Evolutionary conservation across 495 filamentous ascomycete genomes (phyloP).

Genomic region (Glutinoglossum americanum): DNA sequence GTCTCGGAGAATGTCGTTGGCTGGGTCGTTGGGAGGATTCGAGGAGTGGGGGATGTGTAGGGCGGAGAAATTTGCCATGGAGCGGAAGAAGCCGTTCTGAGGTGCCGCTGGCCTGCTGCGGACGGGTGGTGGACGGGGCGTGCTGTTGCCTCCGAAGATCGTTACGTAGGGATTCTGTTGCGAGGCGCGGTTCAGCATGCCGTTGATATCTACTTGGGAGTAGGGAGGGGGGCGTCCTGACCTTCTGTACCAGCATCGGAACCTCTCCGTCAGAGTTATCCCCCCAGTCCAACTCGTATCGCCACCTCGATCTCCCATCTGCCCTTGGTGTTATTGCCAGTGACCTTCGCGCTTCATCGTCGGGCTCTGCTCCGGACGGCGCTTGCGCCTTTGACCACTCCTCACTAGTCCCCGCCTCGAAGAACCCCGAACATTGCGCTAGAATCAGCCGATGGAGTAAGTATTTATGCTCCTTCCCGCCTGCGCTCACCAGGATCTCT

Average conservation of each 20-base stretch:
- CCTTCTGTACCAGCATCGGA: conserved; percentile 74
- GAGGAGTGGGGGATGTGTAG: conserved; percentile 27
- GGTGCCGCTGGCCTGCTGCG: conserved; percentile 32
- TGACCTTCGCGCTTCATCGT: conserved; percentile 22
- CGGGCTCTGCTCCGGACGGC: conserved; percentile 20
- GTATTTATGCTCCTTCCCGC: conserved; percentile 57
- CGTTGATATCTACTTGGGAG: not conserved
- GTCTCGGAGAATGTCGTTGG: conserved; percentile 56
- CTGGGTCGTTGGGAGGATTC: conserved; percentile 22
- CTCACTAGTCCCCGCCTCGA: conserved; percentile 69
- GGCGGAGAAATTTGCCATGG: conserved; percentile 52
- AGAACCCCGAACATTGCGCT: conserved; percentile 77
- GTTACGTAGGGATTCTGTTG: conserved; percentile 25
- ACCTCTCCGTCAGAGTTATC: conserved; percentile 46
- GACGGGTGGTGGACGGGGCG: conserved; percentile 19
- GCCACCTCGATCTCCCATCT: conserved; percentile 43
- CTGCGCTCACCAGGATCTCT: conserved; percentile 57
- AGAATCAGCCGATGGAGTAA: conserved; percentile 69
- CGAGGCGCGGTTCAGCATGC: not conserved
- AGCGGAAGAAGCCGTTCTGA: conserved; percentile 56
- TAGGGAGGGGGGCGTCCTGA: conserved; percentile 12
- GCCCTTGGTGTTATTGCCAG: conserved; percentile 7
- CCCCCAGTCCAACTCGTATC: conserved; percentile 69
- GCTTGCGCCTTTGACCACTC: conserved; percentile 48
- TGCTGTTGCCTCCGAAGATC: conserved; percentile 24